Evolutionary conservation across 2,329 filamentous ascomycete genomes (phyloP).

Genomic region (Exophiala mesophila): DNA sequence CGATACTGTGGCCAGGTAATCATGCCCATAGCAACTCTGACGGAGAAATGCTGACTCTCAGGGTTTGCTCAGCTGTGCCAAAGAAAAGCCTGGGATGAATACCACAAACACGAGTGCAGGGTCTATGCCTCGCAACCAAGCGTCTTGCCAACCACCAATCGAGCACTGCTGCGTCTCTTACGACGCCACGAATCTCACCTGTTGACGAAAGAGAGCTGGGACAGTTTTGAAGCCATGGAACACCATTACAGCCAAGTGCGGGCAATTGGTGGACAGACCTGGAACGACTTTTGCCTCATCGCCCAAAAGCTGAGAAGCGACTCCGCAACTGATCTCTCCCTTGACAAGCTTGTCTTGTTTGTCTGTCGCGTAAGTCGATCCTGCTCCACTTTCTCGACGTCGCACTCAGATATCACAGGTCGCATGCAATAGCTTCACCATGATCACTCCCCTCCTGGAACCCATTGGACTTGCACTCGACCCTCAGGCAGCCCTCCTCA

Average conservation of each 20-base stretch:
- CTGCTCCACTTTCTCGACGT: neutral
- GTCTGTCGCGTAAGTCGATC: conserved; percentile 29
- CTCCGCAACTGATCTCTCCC: conserved; percentile 42
- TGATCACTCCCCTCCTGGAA: conserved; percentile 53
- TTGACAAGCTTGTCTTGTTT: conserved; percentile 40
- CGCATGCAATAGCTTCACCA: conserved; percentile 54
- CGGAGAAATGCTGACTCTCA: neutral
- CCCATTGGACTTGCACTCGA: conserved; percentile 57
- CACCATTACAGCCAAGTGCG: conserved; percentile 48
- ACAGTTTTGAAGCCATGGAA: conserved; percentile 41
- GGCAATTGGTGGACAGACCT: conserved; percentile 36
- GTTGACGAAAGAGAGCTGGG: conserved; percentile 38
- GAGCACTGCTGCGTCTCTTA: conserved; percentile 53
- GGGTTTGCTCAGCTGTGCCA: conserved; percentile 50
- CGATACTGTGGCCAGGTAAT: conserved; percentile 57
- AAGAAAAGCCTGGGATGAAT: conserved; percentile 52
- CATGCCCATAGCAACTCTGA: conserved; percentile 7
- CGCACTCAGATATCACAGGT: conserved; percentile 35
- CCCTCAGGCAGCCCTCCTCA: conserved; percentile 50
- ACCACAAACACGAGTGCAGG: conserved; percentile 57
- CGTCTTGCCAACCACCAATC: conserved; percentile 51
- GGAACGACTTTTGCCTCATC: conserved; percentile 49
- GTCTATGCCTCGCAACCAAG: conserved; percentile 45
- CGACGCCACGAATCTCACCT: conserved; percentile 37
- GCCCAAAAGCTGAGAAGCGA: conserved; percentile 52